A percentile compares a stretch with the other conserved stretches of the same genome.
These are phyloP conservation scores for Haematococcus sp. DNA, from an alignment of 139 green algal genomes.

Conservation along the genomic window DNA sequence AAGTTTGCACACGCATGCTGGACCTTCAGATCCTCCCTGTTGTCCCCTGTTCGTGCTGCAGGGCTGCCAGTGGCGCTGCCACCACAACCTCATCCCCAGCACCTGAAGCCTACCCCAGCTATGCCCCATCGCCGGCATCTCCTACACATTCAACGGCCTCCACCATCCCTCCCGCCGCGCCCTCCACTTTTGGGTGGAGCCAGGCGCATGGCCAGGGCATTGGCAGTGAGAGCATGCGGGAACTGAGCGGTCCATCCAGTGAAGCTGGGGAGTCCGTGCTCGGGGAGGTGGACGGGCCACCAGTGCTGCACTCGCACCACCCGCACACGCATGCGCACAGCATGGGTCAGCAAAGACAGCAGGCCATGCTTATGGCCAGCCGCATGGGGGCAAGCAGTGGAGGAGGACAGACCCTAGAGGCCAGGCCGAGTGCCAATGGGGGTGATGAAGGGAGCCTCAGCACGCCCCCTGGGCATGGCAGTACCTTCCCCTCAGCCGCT, in stretches of 20 bases:
- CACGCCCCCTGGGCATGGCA: no score
- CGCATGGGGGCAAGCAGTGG: no score
- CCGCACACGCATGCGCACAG: background rate
- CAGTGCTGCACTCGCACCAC: background rate
- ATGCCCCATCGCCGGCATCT: no score
- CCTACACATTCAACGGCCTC: no score
- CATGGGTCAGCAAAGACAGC: no score
- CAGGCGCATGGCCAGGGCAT: background rate
- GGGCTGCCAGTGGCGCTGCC: background rate
- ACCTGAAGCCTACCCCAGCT: background rate
- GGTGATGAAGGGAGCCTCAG: no score
- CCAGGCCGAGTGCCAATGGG: no score
- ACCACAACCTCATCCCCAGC: background rate
- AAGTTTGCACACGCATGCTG: background rate
- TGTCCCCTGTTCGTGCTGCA: background rate
- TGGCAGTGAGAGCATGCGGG: background rate
- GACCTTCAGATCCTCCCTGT: conserved; percentile 1
- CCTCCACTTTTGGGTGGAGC: no score
- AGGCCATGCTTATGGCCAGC: no score
- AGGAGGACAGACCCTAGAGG: no score
- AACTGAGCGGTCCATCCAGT: background rate
- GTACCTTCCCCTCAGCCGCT: no score
- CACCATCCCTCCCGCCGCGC: background rate
- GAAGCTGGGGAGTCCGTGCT: background rate
- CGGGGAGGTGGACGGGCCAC: background rate